These are phyloP conservation scores for Ascochyta lentis DNA, from an alignment of 2,329 filamentous ascomycete genomes.

Conservation along the genomic window DNA sequence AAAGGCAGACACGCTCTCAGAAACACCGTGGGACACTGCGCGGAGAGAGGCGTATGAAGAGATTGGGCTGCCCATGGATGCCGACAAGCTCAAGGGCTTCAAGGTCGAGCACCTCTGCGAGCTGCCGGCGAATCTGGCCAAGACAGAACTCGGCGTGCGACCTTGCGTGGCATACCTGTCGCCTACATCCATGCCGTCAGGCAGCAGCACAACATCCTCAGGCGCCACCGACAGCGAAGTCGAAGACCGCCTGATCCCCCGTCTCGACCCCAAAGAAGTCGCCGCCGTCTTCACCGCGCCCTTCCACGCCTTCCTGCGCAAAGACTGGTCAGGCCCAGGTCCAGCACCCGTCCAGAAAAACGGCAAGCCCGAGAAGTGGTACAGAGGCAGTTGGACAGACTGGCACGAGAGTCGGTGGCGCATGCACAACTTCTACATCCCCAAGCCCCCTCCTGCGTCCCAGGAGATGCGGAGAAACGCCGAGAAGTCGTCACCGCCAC, in stretches of 20 bases:
- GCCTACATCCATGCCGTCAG: conserved; percentile 38
- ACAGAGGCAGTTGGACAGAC: conserved; percentile 79
- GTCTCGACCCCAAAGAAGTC: conserved; percentile 87
- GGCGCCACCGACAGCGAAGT: conserved; percentile 19
- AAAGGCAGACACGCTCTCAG: conserved; percentile 61
- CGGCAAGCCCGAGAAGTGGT: conserved; percentile 70
- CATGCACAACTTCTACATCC: conserved; percentile 93
- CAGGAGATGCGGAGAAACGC: conserved; percentile 12
- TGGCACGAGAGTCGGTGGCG: conserved; percentile 82
- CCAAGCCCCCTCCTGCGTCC: conserved; percentile 46
- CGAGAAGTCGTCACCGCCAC: background rate
- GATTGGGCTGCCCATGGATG: conserved; percentile 81
- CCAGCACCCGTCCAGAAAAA: conserved; percentile 49
- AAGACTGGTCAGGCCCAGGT: conserved; percentile 56
- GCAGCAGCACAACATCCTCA: background rate
- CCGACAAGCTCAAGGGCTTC: conserved; percentile 74
- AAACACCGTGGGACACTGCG: conserved; percentile 77
- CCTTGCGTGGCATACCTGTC: conserved; percentile 67
- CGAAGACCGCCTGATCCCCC: conserved; percentile 76
- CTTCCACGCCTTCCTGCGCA: conserved; percentile 79
- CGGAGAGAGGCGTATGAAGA: conserved; percentile 91
- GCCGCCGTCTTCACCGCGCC: conserved; percentile 92
- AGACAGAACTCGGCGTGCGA: conserved; percentile 58
- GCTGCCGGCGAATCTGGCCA: conserved; percentile 67
- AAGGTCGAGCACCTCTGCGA: conserved; percentile 86